Evolutionary conservation across 2,329 filamentous ascomycete genomes (phyloP).

Genomic region (Calycina marina): DNA sequence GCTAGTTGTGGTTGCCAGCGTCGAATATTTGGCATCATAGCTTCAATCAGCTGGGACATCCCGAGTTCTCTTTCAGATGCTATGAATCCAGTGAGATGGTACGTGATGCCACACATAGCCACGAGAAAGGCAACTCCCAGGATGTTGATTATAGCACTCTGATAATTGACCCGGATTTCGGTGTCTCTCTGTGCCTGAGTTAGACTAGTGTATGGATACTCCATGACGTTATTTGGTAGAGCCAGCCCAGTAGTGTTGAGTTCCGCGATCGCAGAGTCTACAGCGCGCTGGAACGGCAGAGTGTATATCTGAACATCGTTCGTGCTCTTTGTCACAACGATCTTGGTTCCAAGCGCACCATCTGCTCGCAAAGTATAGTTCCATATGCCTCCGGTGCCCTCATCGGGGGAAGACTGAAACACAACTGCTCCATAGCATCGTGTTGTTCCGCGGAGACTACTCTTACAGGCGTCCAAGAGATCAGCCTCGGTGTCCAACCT

Average conservation of each 20-base stretch:
- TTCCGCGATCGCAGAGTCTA: conserved; percentile 58
- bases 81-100: conserved; percentile 76
- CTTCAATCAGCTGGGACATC: conserved; percentile 78
- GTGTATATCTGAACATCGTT: conserved; percentile 70
- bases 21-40: conserved; percentile 69
- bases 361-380: conserved; percentile 78
- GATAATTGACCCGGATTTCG: conserved; percentile 54
- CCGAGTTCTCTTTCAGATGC: conserved; percentile 75
- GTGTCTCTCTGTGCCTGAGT: conserved; percentile 53
- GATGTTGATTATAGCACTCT: conserved; percentile 58
- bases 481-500: conserved; percentile 39
- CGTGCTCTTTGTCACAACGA: conserved; percentile 46
- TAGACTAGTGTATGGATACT: conserved; percentile 69
- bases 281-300: conserved; percentile 63
- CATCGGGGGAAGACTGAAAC: conserved; percentile 60
- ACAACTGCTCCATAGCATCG: conserved; percentile 59
- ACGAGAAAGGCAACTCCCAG: conserved; percentile 69
- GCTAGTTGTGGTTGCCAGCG: conserved; percentile 66
- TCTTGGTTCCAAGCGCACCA: conserved; percentile 48
- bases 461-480: conserved; percentile 47
- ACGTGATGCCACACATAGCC: conserved; percentile 66
- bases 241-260: conserved; percentile 29
- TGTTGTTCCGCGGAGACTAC: conserved; percentile 50
- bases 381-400: conserved; percentile 56
- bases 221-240: conserved; percentile 34